Conservation (phyloP, 1,284 basidiomycete genomes). For the Puccinia triticina region DNA sequence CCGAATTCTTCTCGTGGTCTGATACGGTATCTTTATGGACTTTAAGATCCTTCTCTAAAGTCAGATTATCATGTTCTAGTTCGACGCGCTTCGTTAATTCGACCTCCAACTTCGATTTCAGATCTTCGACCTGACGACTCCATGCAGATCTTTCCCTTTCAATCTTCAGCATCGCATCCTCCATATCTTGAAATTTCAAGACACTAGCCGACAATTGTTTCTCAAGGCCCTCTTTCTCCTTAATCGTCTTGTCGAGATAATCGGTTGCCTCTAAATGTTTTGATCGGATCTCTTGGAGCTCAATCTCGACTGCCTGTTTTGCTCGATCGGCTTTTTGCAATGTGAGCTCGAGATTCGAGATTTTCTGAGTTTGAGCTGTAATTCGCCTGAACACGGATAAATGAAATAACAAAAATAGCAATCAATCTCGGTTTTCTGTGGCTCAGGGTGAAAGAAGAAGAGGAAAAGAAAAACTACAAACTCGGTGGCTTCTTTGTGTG, state of each 20-base stretch:
- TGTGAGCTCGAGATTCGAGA: conserved; percentile 66
- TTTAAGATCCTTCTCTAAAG: conserved; percentile 66
- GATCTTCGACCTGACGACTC: conserved; percentile 71
- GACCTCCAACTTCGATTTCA: conserved; percentile 64
- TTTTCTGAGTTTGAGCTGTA: conserved; percentile 40
- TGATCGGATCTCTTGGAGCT: conserved; percentile 72
- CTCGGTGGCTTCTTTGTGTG: conserved; percentile 60
- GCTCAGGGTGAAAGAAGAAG: conserved; percentile 18
- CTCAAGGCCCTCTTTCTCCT: conserved; percentile 69
- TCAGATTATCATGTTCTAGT: conserved; percentile 47
- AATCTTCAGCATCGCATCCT: conserved; percentile 80
- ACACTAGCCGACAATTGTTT: conserved; percentile 74
- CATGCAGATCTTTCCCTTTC: conserved; percentile 78
- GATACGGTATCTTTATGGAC: conserved; percentile 78
- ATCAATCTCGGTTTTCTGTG: not conserved
- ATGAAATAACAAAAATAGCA: conserved; percentile 3
- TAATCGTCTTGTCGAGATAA: conserved; percentile 23
- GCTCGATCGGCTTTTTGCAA: conserved; percentile 72
- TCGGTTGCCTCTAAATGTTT: conserved; percentile 73
- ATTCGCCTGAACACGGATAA: conserved; percentile 30
- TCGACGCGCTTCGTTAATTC: conserved; percentile 56
- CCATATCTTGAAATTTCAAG: conserved; percentile 77
- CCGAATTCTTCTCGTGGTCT: conserved; percentile 60
- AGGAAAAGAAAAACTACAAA: conserved; percentile 31
- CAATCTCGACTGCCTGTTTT: conserved; percentile 72